Evolutionary conservation across 805 yeast species (phyloP).

Genomic region (Kluyveromyces siamensis): DNA sequence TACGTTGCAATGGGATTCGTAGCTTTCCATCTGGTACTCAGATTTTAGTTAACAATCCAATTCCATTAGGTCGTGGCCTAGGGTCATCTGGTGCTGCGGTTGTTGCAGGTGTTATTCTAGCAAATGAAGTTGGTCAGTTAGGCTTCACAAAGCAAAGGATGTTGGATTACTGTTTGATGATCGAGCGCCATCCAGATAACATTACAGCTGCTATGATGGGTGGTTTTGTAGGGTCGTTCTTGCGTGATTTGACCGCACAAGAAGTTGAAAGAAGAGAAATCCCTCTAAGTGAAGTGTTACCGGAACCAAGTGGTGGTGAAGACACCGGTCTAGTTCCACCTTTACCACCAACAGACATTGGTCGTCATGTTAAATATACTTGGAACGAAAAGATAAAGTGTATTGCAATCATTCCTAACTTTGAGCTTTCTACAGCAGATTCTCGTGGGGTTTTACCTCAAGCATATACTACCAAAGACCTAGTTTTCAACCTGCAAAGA

Average conservation of each 20-base stretch:
- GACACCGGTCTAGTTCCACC: constrained; percentile 65
- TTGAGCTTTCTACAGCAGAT: constrained; percentile 88
- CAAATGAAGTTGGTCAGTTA: constrained; percentile 72
- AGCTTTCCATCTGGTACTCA: constrained; percentile 78
- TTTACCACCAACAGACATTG: constrained; percentile 76
- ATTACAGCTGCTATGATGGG: constrained; percentile 99
- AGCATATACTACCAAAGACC: constrained; percentile 67
- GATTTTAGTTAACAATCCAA: constrained; percentile 77
- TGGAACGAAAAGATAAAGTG: constrained; percentile 82
- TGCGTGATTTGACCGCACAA: constrained; percentile 65
- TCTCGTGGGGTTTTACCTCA: constrained; percentile 85
- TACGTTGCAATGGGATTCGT: constrained; percentile 71
- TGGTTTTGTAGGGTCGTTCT: constrained; percentile 92
- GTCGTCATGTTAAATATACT: constrained; percentile 78
- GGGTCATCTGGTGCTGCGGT: constrained; percentile 99
- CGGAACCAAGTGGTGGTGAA: constrained; percentile 63
- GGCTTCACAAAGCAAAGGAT: constrained; percentile 69
- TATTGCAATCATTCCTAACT: constrained; percentile 84
- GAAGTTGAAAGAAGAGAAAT: constrained; percentile 72
- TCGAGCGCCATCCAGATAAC: constrained; percentile 97
- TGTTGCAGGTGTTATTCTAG: constrained; percentile 90
- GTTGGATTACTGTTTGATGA: constrained; percentile 92
- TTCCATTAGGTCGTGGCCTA: constrained; percentile 92
- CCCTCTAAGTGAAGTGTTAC: constrained; percentile 78
- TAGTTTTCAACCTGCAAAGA: constrained; percentile 89